Conservation (phyloP, 345 rosid genomes). For the Iberis pinnata region DNA sequence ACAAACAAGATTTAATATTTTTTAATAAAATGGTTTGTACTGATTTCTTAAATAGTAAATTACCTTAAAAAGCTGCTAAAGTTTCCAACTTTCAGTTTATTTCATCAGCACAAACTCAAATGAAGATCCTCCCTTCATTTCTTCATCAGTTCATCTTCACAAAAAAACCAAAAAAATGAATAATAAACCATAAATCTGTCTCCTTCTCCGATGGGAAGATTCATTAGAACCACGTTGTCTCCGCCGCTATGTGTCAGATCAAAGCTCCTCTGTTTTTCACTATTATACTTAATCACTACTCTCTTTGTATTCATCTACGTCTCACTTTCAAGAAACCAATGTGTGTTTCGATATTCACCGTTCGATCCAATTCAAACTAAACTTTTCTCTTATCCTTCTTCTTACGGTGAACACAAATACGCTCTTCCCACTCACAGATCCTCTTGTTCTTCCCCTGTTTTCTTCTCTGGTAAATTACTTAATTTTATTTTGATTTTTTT, state of each 20-base stretch:
- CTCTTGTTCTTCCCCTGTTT: constrained; percentile 61
- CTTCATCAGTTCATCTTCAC: neutral
- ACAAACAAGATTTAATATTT: no score
- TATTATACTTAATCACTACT: constrained; percentile 54
- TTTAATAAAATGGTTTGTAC: no score
- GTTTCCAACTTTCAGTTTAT: constrained; percentile 18
- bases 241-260: constrained; percentile 57
- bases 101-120: constrained; percentile 21
- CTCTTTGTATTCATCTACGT: constrained; percentile 49
- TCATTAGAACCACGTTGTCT: constrained; percentile 19
- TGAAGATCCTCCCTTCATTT: constrained; percentile 13
- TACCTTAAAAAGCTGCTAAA: constrained; percentile 27
- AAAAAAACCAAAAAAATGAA: neutral
- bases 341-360: constrained; percentile 69
- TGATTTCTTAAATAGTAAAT: neutral
- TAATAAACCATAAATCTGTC: neutral
- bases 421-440: constrained; percentile 63
- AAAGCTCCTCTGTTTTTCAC: constrained; percentile 72
- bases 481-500: neutral
- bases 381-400: constrained; percentile 64
- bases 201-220: constrained; percentile 20
- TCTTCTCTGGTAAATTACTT: constrained; percentile 47
- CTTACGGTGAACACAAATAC: constrained; percentile 83
- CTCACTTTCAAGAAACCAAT: constrained; percentile 41
- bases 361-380: constrained; percentile 58